Base-by-base conservation (phyloP, 192 early-diverging fungal species). In the Spizellomyces punctatus region DNA sequence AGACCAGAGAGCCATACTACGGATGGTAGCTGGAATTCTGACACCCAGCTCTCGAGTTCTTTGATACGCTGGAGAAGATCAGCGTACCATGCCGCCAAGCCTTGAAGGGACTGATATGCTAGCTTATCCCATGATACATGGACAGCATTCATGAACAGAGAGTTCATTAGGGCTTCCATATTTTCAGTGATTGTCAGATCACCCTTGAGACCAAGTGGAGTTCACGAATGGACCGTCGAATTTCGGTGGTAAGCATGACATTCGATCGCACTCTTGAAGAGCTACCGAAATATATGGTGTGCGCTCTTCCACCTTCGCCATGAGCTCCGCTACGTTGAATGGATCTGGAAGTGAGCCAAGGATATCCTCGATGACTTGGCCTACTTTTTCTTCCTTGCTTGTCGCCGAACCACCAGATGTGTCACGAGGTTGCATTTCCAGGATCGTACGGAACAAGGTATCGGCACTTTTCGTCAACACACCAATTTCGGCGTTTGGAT, bases 401-500 rank as follows among this genome's bases (percentile, higher is more conserved):
- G 82, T 64, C 5, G 78, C 72, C n/a, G 68, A 58, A 16, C 86
- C 87, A 66, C 84, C 87, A 10, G 76, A 77, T n/a, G 84, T 73
- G 59, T 89, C 86, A 45, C 79, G 76, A 12, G 86, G 88, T 57
- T 85, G 86, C 88, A 88, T 89, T 76, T 88, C 88, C 64, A 89
- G 71, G 67, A 89, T 88, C 16, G 86, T 88, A 62, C 80, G 86
- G 78, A 89, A 89, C n/a, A 89, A 74, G 46, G 82, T 85, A 55
- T 89, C 88, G 21, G 88, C 86, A 71, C 76, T 81, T 66, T 88
- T 89, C 19, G 88, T 83, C 43, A 89, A 71, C 17, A 88, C 86
- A 47, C 82, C 86, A 65, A 89, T 89, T 85, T 89, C 88, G 10
- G 88, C 88, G 73, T 89, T 89, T 22, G 88, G 86, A 71, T 89